Evolutionary conservation across 108 stramenopile species (phyloP).

Genomic region (Skeletonema grethae): DNA sequence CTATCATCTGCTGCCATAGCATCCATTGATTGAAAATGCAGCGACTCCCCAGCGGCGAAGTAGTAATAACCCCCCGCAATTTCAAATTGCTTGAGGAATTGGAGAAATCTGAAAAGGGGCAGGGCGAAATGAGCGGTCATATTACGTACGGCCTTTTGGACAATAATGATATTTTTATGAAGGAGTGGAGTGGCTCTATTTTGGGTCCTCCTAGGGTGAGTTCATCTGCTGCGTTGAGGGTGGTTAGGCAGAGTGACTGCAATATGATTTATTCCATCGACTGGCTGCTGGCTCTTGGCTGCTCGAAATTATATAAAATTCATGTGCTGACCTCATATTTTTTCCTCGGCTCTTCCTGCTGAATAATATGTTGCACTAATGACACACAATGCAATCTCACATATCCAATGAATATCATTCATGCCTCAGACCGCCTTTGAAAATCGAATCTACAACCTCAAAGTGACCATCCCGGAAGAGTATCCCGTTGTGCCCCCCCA

Average conservation of each 20-base stretch:
- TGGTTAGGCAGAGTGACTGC: too few relatives aligned
- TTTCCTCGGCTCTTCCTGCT: neutral
- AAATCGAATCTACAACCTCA: too few relatives aligned
- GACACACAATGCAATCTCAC: too few relatives aligned
- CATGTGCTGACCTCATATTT: neutral
- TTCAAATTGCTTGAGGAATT: conserved; percentile 99
- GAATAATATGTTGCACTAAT: too few relatives aligned
- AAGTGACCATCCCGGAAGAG: conserved; percentile 69
- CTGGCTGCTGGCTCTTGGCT: too few relatives aligned
- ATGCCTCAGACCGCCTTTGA: too few relatives aligned
- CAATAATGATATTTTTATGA: conserved; percentile 92
- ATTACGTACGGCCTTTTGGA: conserved; percentile 95
- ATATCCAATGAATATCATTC: too few relatives aligned
- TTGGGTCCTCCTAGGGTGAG: conserved; percentile 94
- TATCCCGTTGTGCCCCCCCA: conserved; percentile 92
- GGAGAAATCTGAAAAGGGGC: conserved; percentile 91
- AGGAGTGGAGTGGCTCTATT: conserved; percentile 96
- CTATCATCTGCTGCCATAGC: too few relatives aligned
- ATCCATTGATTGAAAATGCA: conserved; percentile 53
- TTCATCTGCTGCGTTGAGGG: too few relatives aligned
- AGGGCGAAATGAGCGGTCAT: conserved; percentile 81
- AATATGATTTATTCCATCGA: too few relatives aligned
- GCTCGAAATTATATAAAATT: conserved; percentile 6
- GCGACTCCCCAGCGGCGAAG: conserved; percentile 78
- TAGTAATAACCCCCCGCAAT: conserved; percentile 95